phyloP scores from a whole-genome alignment of 1,139 yeast genomes.

The Taphrina populina region DNA sequence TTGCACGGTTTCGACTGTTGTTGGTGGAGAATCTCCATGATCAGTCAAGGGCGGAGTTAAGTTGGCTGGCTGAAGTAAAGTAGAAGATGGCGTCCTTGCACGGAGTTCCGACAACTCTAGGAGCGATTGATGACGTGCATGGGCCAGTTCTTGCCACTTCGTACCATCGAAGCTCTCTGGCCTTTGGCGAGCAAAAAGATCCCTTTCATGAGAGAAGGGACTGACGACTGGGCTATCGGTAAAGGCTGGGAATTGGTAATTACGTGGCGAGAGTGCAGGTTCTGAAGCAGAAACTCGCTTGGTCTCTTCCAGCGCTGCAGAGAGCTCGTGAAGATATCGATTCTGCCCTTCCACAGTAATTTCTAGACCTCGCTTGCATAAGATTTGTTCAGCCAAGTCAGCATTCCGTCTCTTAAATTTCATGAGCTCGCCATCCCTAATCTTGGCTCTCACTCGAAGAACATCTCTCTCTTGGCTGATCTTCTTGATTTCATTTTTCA shows the following conservation, averaged over 20 bases:
- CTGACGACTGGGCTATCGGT: neutral
- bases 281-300: neutral
- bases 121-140: conserved; percentile 3
- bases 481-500: neutral
- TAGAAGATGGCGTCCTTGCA: neutral
- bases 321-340: conserved; percentile 17
- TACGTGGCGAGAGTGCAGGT: conserved; percentile 1
- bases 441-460: neutral
- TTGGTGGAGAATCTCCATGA: neutral
- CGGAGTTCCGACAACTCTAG: neutral
- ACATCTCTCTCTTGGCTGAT: neutral
- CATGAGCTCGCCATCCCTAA: conserved; percentile 8
- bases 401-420: conserved; percentile 16
- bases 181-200: neutral
- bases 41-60: conserved; percentile 7
- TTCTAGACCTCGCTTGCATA: conserved; percentile 19
- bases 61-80: neutral
- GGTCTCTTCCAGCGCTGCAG: conserved; percentile 21
- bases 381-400: conserved; percentile 20
- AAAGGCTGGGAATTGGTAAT: neutral
- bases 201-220: neutral
- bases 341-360: conserved; percentile 29
- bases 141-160: neutral
- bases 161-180: conserved; percentile 22
- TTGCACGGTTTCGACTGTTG: no score